Conservation (phyloP, 257 asterid genomes). For the Capsicum rhomboideum region DNA sequence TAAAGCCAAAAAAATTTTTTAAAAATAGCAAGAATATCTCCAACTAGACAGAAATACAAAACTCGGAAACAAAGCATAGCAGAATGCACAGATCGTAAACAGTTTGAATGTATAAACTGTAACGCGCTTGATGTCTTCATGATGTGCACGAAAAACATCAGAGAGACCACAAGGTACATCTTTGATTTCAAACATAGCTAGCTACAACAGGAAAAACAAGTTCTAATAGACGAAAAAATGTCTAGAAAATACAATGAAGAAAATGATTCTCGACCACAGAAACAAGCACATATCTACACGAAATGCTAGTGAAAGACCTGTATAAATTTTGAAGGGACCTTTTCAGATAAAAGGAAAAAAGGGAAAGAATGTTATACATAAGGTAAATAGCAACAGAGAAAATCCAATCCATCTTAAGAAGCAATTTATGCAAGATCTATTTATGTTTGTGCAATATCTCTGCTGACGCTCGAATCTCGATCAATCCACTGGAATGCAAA, state of each 20-base stretch:
- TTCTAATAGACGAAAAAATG: background rate
- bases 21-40: background rate
- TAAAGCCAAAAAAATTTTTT: no score
- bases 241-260: conserved; percentile 11
- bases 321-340: conserved; percentile 4
- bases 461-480: background rate
- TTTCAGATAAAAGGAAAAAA: background rate
- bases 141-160: background rate
- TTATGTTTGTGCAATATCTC: background rate
- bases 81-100: background rate
- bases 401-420: conserved; percentile 7
- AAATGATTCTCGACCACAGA: background rate
- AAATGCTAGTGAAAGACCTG: conserved; percentile 13
- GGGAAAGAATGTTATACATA: background rate
- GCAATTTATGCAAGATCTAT: background rate
- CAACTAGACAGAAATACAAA: background rate
- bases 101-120: background rate
- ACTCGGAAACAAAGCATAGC: background rate
- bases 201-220: background rate
- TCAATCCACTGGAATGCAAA: background rate
- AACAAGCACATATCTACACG: conserved; percentile 15
- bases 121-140: background rate
- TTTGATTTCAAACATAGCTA: background rate
- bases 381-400: background rate
- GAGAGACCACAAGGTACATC: background rate